Base-by-base conservation (phyloP, 2,329 filamentous ascomycete species). In the Chalaropsis thielavioides region DNA sequence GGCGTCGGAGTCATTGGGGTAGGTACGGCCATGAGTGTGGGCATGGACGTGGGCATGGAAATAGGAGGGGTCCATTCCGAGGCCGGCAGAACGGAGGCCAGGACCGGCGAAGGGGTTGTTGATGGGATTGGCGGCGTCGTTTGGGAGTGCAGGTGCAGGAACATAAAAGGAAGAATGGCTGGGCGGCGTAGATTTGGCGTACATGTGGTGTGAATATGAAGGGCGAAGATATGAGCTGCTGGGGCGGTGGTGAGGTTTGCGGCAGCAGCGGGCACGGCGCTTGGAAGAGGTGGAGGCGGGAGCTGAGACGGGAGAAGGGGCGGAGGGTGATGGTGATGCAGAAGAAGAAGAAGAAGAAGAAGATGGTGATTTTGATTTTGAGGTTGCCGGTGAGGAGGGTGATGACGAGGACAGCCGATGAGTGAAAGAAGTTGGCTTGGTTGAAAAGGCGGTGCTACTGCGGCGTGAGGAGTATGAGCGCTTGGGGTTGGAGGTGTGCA, bases 151-250 rank as follows among this genome's bases (percentile, higher is more conserved):
- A 35, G 70, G 54, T 31, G 31, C 6, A 6, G 35, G 78, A 69
- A 80, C 82, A 70, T 79, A 82, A 2, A n/a, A 58, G 3, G 75
- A 73, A 3, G 72, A 72, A 0, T 71, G 70, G 59, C 71, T 70
- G 44, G 68, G 72, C 22, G 72, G 71, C 10, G 73, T 46, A 43
- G 64, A 64, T 27, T 65, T 63, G 38, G 59, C 64, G 44, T 69
- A 67, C 43, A 51, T 63, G 44, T 61, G 51, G 2, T 66, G 65
- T 19, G 64, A 59, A 2, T 64, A 63, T 31, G 64, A 59, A 1
- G 66, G 62, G 62, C 66, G 66, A 56, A 68, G 64, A 58, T 66
- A 66, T 46, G 69, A 68, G 59, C 70, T 68, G 56, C 70, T 69
- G 3, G 70, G 66, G 61, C 70, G 69, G 17, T 71, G 66, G 8